Percentiles rank a stretch among this genome's conserved stretches.
These are phyloP conservation scores for Pilatotrama ljubarskyi DNA, from an alignment of 768 basidiomycete species.

Conservation along the genomic window DNA sequence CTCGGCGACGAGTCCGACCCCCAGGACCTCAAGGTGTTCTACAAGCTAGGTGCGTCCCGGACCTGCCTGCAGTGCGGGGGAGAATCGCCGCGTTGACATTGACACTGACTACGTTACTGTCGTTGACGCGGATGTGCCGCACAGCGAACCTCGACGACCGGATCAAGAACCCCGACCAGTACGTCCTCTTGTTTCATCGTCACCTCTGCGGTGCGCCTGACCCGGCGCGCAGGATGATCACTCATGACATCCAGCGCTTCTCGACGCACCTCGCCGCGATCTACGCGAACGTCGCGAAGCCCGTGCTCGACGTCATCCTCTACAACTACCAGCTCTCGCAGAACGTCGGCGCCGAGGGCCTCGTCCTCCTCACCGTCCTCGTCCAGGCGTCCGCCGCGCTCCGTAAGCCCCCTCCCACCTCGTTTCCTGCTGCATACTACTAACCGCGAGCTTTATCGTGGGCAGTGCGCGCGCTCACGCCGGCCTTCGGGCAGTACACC, in stretches of 20 bases:
- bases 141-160: conserved; percentile 92
- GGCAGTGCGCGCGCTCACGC: conserved; percentile 83
- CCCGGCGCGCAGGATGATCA: conserved; percentile 70
- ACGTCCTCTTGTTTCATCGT: conserved; percentile 21
- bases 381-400: conserved; percentile 84
- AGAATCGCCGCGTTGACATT: not conserved
- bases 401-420: conserved; percentile 61
- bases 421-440: no score
- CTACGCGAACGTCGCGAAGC: conserved; percentile 93
- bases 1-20: conserved; percentile 70
- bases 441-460: no score
- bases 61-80: not conserved
- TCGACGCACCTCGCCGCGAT: conserved; percentile 89
- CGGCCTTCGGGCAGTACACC: conserved; percentile 89
- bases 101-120: not conserved
- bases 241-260: conserved; percentile 93
- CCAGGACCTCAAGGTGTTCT: conserved; percentile 82
- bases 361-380: conserved; percentile 77
- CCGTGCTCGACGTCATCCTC: conserved; percentile 85
- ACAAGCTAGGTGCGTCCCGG: conserved; percentile 72
- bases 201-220: no score
- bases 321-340: conserved; percentile 95
- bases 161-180: conserved; percentile 96
- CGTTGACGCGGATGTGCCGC: not conserved
- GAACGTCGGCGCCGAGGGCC: conserved; percentile 93